Evolutionary conservation across 116 monocot genomes (phyloP), one percentile per base, ranked within the genome.

Genomic region (Zostera marina): DNA sequence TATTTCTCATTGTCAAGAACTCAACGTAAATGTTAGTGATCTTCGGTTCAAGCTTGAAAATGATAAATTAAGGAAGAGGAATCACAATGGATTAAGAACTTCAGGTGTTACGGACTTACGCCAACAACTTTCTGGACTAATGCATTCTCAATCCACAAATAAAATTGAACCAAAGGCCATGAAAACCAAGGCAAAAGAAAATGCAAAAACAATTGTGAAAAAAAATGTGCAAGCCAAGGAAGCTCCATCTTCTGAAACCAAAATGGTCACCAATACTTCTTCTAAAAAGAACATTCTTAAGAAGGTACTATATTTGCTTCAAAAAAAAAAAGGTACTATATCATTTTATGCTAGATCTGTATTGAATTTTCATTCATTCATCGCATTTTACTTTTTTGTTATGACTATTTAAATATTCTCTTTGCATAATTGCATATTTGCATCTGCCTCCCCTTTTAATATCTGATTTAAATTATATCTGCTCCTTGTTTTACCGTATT

Each of bases 41-140:
- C 76, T 81, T 3, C 81, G 79, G 11, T 17, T 67, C 15, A 79
- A 81, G 67, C 80, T 85, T 66, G 79, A 81, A 11, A 45, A 45
- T 57, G 71, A 26, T 63, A 74, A 67, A 63, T 45, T 22, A 62
- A 22, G 68, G 42, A 73, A 76, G 25, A 70, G 66, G 52, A 41
- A 9, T 5, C 42, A 44, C 67, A 60, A 71, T 41, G 56, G 70
- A 52, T 47, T 59, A 19, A 78, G 53, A 54, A 66, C 25, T 47
- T 58, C 77, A 53, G 68, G 70, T 52, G 72, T 75, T 8, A 52
- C 42, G 17, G 80, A 77, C 76, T 68, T 78, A 41, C 76, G 79
- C 22, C 76, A 88, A 72, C 83, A 77, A 58, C 66, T 83, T 49
- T 88, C 83, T 58, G 80, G 88, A 6, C 41, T 32, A 0, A 62